phyloP scores from a whole-genome alignment of 1,284 basidiomycete genomes.

The Thecaphora thlaspeos region DNA sequence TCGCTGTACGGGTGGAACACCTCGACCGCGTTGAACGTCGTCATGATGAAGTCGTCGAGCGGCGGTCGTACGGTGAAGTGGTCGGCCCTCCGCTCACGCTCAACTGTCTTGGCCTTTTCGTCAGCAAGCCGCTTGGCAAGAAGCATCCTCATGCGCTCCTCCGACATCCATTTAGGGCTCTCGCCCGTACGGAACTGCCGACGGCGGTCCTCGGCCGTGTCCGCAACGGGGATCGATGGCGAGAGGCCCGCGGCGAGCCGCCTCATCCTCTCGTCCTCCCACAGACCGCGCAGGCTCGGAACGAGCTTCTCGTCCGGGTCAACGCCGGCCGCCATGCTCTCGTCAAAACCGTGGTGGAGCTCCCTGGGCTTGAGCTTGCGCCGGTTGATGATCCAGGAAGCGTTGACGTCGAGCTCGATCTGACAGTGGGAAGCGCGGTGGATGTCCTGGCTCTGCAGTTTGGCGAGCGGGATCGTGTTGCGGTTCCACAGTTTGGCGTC shows the following conservation, averaged over 20 bases:
- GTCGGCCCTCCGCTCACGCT: conserved; percentile 16
- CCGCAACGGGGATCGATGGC: conserved; percentile 31
- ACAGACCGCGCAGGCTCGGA: conserved; percentile 82
- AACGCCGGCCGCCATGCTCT: conserved; percentile 2
- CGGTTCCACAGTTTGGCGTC: conserved; percentile 29
- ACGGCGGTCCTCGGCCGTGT: conserved; percentile 20
- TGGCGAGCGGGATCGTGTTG: conserved; percentile 20
- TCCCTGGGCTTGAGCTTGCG: conserved; percentile 68
- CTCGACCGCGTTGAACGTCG: conserved; percentile 76
- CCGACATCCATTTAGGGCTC: conserved; percentile 50
- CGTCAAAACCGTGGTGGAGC: conserved; percentile 67
- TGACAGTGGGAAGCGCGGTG: conserved; percentile 67
- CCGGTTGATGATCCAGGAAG: conserved; percentile 83
- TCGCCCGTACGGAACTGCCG: conserved; percentile 27
- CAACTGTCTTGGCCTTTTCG: conserved; percentile 61
- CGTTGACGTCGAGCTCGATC: conserved; percentile 79
- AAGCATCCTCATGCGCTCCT: conserved; percentile 55
- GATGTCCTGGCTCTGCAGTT: conserved; percentile 24
- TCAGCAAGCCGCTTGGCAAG: conserved; percentile 42
- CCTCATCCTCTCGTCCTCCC: conserved; percentile 85
- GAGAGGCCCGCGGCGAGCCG: conserved; percentile 59
- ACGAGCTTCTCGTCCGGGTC: conserved; percentile 70
- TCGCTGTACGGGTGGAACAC: conserved; percentile 41
- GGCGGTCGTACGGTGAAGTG: conserved; percentile 42
- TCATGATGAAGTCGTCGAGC: conserved; percentile 73